Base-by-base conservation (phyloP, 306 rosid genomes). In the Castanopsis chinensis region DNA sequence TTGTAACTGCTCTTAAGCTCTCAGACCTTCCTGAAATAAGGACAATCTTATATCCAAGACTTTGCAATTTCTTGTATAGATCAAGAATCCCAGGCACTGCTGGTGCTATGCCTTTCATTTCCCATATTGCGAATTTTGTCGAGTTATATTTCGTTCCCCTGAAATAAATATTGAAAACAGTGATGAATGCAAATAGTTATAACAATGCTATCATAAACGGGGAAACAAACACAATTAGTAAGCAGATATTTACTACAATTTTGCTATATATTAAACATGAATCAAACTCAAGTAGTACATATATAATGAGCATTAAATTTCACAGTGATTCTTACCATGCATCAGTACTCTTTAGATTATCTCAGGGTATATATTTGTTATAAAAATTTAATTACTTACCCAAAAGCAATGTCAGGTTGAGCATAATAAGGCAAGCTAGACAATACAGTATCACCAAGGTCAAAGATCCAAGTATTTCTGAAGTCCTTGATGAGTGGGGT, bases 351-450 rank as follows among this genome's bases (percentile, higher is more conserved):
- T 43, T 43, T 43, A 43, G 51, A 11, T 43, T 43, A 43, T 43
- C 3, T 43, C 51, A 8, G 10, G 64, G 4, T 20, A 57, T 9
- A 57, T 3, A 57, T 20, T 57, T 6, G 23, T 6, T 21, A 17
- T 18, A 6, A 56, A 57, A n/a, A 1, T 6, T 19, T 19, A 57
- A 20, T 43, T n/a, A 57, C 25, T 56, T 58, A 58, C 64, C 64
- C 64, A 58, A 58, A 57, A 6, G 63, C 63, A 20, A n/a, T 20
- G 2, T 57, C 63, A 20, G 28, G 63, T 57, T 57, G 63, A 58
- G 64, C 73, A 69, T 35, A 69, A 41, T 69, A 69, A 69, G 54
- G 73, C n/a, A 69, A 21, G 20, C 43, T 69, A 12, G 73, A 69
- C 32, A 69, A 28, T 9, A 54, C 14, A 69, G 73, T 69, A 27